Conservation (phyloP, 1,284 basidiomycete species). For the Trichosporon faecale region DNA sequence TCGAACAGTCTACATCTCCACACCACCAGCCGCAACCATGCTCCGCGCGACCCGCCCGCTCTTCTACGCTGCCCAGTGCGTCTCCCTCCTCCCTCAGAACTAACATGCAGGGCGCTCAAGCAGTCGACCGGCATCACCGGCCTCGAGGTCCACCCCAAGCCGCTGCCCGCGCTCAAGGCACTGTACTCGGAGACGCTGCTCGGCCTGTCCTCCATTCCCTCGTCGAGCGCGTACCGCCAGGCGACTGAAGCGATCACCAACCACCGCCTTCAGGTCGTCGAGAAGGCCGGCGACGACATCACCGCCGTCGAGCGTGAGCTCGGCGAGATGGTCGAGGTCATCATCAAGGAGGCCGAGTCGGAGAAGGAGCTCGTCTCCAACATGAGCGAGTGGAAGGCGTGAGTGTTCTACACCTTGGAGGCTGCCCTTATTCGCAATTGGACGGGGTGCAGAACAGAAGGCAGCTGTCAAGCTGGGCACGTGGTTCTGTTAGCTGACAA, state of each 20-base stretch:
- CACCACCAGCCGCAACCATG: constrained; percentile 55
- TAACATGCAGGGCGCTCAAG: constrained; percentile 57
- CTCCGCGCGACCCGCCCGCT: constrained; percentile 72
- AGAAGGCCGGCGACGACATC: constrained; percentile 66
- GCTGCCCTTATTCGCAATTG: no score
- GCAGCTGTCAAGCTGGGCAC: not conserved
- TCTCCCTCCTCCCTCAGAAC: not conserved
- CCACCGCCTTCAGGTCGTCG: constrained; percentile 71
- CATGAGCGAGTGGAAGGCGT: constrained; percentile 97
- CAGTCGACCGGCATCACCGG: constrained; percentile 72
- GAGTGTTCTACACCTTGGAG: constrained; percentile 52
- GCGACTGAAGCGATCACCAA: constrained; percentile 82
- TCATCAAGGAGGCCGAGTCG: constrained; percentile 74
- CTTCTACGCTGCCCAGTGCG: constrained; percentile 49
- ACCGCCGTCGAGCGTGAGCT: constrained; percentile 65
- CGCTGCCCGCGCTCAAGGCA: constrained; percentile 69
- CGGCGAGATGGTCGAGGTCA: constrained; percentile 47
- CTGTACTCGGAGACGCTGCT: constrained; percentile 78
- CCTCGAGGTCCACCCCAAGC: constrained; percentile 58
- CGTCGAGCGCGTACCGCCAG: constrained; percentile 83
- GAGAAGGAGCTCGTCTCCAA: constrained; percentile 75
- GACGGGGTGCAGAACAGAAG: not conserved
- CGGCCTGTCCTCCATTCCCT: constrained; percentile 67
- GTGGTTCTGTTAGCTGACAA: constrained; percentile 15
- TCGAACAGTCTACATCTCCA: not conserved